A percentile compares a stretch with the other conserved stretches of the same genome.
These are phyloP conservation scores for Cercophora sp. DNA, from an alignment of 495 filamentous ascomycete genomes.

Conservation along the genomic window DNA sequence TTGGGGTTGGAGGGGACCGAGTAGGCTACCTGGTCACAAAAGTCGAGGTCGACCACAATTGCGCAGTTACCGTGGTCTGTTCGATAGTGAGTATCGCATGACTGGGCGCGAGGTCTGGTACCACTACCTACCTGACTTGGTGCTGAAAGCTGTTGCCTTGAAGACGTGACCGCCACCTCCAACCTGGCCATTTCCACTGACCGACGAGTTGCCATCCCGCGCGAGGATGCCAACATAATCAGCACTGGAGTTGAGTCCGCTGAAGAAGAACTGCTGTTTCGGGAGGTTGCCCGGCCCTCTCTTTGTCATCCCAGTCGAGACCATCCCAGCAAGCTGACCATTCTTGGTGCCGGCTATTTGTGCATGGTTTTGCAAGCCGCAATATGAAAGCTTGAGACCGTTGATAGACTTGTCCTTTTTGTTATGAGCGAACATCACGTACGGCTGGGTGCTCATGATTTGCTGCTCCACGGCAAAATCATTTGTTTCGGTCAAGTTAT, in stretches of 20 bases:
- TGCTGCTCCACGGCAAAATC: slow-evolving; percentile 39
- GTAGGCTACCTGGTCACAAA: slow-evolving; percentile 84
- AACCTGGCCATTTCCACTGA: slow-evolving; percentile 46
- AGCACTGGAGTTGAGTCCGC: slow-evolving; percentile 63
- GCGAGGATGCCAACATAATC: slow-evolving; percentile 70
- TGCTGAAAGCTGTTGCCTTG: slow-evolving; percentile 61
- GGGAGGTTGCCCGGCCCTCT: slow-evolving; percentile 58
- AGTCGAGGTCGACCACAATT: slow-evolving; percentile 74
- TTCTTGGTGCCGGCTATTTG: slow-evolving; percentile 55
- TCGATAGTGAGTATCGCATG: not conserved
- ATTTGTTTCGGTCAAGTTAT: slow-evolving; percentile 52
- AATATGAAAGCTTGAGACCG: slow-evolving; percentile 72
- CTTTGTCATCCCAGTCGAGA: slow-evolving; percentile 63
- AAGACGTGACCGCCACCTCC: slow-evolving; percentile 72
- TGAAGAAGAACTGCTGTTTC: slow-evolving; percentile 82
- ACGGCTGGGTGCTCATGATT: slow-evolving; percentile 63
- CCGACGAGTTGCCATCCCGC: slow-evolving; percentile 45
- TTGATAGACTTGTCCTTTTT: slow-evolving; percentile 51
- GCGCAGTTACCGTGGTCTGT: slow-evolving; percentile 61
- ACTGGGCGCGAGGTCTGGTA: no score
- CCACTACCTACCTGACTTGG: slow-evolving; percentile 66
- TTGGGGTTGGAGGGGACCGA: slow-evolving; percentile 77
- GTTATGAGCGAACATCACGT: slow-evolving; percentile 74
- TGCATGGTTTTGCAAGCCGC: slow-evolving; percentile 61
- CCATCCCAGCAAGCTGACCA: slow-evolving; percentile 36